Evolutionary conservation across 345 rosid genomes (phyloP), one percentile per base, ranked within the genome.

Genomic region (Moringa oleifera): DNA sequence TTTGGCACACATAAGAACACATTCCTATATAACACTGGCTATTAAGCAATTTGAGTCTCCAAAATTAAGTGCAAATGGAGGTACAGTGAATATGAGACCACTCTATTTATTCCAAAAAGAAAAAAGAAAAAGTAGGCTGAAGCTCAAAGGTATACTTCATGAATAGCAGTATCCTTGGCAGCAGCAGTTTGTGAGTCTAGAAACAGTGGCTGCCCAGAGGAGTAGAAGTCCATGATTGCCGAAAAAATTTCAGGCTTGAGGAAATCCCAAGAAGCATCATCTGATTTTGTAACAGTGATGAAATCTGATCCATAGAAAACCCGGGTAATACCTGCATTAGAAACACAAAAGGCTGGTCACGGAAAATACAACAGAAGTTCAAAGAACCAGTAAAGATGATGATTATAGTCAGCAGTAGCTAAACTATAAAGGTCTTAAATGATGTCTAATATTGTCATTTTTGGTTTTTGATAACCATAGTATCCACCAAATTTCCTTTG

Each of bases 281-380:
- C 96, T 41, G 91, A 81, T 63, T 94, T 94, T 58, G 99, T 94
- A 15, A 90, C 84, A 51, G 96, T 90, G 61, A 94, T 75, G 69
- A 90, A 94, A 84, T 94, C 96, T 12, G 93, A 83, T 51, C 97
- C 96, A 73, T 69, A 90, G 79, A 94, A 94, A 68, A 90, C 99
- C 25, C 97, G 68, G 70, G 74, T 74, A 49, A 83, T 69, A 70
- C 99, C 97, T 94, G 70, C 41, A 76, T 51, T 7, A 56, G 76
- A 61, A 63, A 23, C 55, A 31, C 62, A 69, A 4, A 17, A 19
- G 19, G 15, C 68, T 58, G 17, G 25, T 41, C 58, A 53, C 6
- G 11, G 25, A 53, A 10, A 53, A 20, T 10, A 53, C 11, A n/a
- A 53, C 17, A 18, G 55, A 20, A 41, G 47, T 51, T 20, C 7